Evolutionary conservation across 148 eudicot species (phyloP).

Genomic region (Rhododendron griersonianum): DNA sequence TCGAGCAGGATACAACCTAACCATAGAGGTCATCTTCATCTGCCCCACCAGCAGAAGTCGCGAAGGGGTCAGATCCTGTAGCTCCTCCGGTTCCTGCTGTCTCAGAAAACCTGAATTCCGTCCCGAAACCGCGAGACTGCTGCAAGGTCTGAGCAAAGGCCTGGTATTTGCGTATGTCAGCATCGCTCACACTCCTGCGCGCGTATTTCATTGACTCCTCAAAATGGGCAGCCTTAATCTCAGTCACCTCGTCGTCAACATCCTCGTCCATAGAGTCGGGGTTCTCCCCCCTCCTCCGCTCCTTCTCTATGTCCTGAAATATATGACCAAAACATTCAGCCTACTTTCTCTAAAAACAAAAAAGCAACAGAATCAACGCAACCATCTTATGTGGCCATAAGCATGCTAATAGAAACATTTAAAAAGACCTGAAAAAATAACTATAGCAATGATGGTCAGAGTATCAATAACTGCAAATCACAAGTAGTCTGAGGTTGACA

Average conservation of each 20-base stretch:
- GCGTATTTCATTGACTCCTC: slow-evolving; percentile 52
- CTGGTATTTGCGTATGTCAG: slow-evolving; percentile 49
- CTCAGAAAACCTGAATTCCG: slow-evolving; percentile 41
- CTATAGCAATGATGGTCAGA: background rate
- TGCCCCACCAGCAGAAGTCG: slow-evolving; percentile 28
- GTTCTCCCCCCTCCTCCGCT: slow-evolving; percentile 28
- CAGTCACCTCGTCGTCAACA: slow-evolving; percentile 34
- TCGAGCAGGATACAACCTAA: background rate
- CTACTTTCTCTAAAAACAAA: background rate
- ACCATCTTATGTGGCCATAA: background rate
- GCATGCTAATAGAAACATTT: background rate
- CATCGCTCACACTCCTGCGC: slow-evolving; percentile 50
- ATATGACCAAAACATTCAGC: background rate
- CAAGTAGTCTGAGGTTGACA: background rate
- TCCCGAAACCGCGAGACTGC: slow-evolving; percentile 48
- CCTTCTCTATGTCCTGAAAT: slow-evolving; percentile 48
- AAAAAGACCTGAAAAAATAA: background rate
- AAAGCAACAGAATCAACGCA: background rate
- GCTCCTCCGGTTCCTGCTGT: slow-evolving; percentile 8
- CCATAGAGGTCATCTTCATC: slow-evolving; percentile 42
- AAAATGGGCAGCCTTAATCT: slow-evolving; percentile 41
- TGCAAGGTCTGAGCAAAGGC: slow-evolving; percentile 51
- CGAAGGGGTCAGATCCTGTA: slow-evolving; percentile 24
- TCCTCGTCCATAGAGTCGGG: slow-evolving; percentile 48
- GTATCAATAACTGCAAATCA: background rate